A percentile compares a stretch with the other conserved stretches of the same genome.
Conservation (phyloP, 1,139 yeast genomes). For the Candida sp. region DNA sequence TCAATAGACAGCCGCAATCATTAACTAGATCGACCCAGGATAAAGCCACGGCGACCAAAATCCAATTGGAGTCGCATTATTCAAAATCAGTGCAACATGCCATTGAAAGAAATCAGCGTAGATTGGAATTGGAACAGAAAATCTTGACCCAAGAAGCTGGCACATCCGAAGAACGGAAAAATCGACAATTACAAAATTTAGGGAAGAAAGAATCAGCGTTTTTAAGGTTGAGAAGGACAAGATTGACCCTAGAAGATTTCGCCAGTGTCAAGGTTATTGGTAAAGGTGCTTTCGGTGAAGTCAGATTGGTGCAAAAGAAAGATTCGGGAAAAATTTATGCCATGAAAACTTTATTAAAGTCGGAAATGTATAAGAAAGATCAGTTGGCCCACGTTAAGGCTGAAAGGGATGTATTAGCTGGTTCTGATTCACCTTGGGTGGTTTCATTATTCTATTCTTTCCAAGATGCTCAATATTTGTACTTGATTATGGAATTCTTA, state of each 20-base stretch:
- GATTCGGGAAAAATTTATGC: conserved; percentile 86
- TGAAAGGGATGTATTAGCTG: conserved; percentile 82
- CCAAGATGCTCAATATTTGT: conserved; percentile 73
- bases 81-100: conserved; percentile 79
- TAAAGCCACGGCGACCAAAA: conserved; percentile 68
- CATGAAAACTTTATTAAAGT: conserved; percentile 74
- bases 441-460: conserved; percentile 78
- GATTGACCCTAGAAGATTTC: conserved; percentile 71
- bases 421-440: conserved; percentile 86
- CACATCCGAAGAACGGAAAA: conserved; percentile 67
- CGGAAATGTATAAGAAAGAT: conserved; percentile 82
- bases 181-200: conserved; percentile 65
- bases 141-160: conserved; percentile 59
- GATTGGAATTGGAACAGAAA: conserved; percentile 69
- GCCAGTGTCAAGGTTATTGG: conserved; percentile 80
- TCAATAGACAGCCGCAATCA: conserved; percentile 84
- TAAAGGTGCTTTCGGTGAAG: conserved; percentile 87
- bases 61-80: conserved; percentile 69
- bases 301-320: conserved; percentile 73
- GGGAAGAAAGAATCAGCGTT: conserved; percentile 80
- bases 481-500: conserved; percentile 77
- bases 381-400: conserved; percentile 85
- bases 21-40: conserved; percentile 66
- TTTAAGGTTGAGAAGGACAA: conserved; percentile 70
- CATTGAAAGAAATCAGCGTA: conserved; percentile 75